A percentile compares a stretch with the other conserved stretches of the same genome.
phyloP scores from a whole-genome alignment of 805 yeast genomes.

The Candida bentonensis region DNA sequence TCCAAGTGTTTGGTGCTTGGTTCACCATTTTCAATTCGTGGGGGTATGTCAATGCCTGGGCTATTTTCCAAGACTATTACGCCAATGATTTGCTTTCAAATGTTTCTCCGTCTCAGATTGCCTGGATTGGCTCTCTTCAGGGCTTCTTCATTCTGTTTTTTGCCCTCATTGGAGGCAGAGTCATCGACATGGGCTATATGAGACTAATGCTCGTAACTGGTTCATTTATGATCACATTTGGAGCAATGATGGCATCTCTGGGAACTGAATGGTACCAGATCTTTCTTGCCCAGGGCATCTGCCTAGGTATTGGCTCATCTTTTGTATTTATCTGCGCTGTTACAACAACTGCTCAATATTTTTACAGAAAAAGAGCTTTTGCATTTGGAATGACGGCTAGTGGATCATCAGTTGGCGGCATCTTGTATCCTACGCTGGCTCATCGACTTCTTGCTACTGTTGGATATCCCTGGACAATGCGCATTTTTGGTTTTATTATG shows the following conservation, averaged over 20 bases:
- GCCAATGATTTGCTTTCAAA: constrained; percentile 3
- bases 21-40: constrained; percentile 12
- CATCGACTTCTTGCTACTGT: constrained; percentile 26
- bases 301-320: constrained; percentile 31
- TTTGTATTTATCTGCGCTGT: constrained; percentile 31
- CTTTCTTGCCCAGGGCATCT: constrained; percentile 38
- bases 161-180: constrained; percentile 19
- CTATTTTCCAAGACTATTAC: constrained; percentile 15
- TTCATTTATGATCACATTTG: constrained; percentile 13
- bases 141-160: too few species aligned
- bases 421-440: constrained; percentile 33
- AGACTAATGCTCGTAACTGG: constrained; percentile 13
- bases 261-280: constrained; percentile 35
- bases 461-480: constrained; percentile 41
- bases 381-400: constrained; percentile 33
- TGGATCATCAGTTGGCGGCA: constrained; percentile 40
- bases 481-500: constrained; percentile 33
- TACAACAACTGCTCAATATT: constrained; percentile 33
- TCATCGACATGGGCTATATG: constrained; percentile 18
- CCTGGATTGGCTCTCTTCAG: constrained; percentile 14
- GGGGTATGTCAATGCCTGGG: constrained; percentile 15
- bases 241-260: constrained; percentile 20
- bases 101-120: constrained; percentile 9
- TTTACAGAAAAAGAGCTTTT: constrained; percentile 27
- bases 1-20: constrained; percentile 14